Percentiles rank a stretch among this genome's conserved stretches.
Evolutionary conservation across 2,329 filamentous ascomycete genomes (phyloP).

Genomic region (Metarhizium robertsii): DNA sequence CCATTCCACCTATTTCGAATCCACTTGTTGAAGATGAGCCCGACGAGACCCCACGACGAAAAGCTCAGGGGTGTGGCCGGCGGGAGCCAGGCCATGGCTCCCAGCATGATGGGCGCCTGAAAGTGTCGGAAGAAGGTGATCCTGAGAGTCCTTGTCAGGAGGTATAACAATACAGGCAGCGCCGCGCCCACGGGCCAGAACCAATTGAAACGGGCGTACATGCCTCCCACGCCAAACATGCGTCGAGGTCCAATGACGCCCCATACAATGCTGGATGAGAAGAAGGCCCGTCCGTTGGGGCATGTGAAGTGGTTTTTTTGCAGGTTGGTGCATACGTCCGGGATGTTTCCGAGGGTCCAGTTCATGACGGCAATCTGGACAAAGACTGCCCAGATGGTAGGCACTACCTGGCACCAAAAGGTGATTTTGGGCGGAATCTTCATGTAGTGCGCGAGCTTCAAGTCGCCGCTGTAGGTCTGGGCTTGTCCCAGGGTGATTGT

Average conservation of each 20-base stretch:
- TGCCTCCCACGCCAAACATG: no score
- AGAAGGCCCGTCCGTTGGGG: constrained; percentile 20
- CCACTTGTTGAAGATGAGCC: constrained; percentile 47
- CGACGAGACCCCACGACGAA: constrained; percentile 47
- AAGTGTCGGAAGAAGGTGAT: constrained; percentile 34
- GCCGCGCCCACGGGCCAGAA: constrained; percentile 18
- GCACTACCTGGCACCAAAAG: constrained; percentile 28
- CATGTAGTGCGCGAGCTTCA: constrained; percentile 41
- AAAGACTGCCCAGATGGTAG: no score
- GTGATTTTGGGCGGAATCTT: constrained; percentile 33
- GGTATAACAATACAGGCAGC: constrained; percentile 42
- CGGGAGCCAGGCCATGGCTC: constrained; percentile 32
- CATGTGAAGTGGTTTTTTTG: no score
- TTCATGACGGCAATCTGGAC: no score
- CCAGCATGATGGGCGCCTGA: constrained; percentile 46
- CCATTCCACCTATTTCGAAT: constrained; percentile 43
- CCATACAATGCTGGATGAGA: constrained; percentile 47
- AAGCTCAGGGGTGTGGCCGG: constrained; percentile 38
- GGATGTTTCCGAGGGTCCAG: no score
- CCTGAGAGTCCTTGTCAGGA: constrained; percentile 24
- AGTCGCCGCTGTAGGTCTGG: constrained; percentile 36
- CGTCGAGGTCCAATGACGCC: constrained; percentile 37
- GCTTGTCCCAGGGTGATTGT: constrained; percentile 25
- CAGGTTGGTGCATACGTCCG: no score
- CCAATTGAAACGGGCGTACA: no score